phyloP scores from a whole-genome alignment of 306 rosid species.

The Cercis canadensis region DNA sequence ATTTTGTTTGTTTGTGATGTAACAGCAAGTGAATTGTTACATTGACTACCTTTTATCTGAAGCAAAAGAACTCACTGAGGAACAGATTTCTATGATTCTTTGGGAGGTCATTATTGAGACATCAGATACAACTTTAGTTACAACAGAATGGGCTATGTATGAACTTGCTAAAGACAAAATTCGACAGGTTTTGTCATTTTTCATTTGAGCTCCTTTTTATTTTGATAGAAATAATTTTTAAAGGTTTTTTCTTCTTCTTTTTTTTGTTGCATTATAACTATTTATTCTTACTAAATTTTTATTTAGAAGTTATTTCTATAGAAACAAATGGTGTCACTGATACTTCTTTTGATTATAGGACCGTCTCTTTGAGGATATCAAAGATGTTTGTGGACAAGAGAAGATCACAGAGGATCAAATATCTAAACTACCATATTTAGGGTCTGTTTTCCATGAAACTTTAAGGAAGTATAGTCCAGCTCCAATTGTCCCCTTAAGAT shows the following conservation, averaged over 20 bases:
- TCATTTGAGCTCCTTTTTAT: not conserved
- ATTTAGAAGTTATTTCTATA: no score
- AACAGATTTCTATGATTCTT: constrained; percentile 65
- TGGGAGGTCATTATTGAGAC: constrained; percentile 91
- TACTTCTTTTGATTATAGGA: constrained; percentile 50
- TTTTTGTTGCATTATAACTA: no score
- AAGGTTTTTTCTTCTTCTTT: not conserved
- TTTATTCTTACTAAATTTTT: not conserved
- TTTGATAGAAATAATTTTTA: not conserved
- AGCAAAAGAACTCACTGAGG: constrained; percentile 62
- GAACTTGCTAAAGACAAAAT: constrained; percentile 74
- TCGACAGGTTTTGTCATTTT: constrained; percentile 62
- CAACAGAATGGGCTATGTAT: constrained; percentile 91
- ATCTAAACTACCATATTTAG: constrained; percentile 67
- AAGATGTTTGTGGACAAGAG: constrained; percentile 57
- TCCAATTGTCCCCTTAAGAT: constrained; percentile 75
- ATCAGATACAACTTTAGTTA: constrained; percentile 80
- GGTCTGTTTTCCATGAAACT: constrained; percentile 90
- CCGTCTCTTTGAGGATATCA: constrained; percentile 58
- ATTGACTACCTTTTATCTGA: constrained; percentile 69
- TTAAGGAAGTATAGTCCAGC: constrained; percentile 79
- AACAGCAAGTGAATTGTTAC: constrained; percentile 69
- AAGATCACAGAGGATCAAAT: constrained; percentile 67
- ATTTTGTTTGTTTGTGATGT: constrained; percentile 32
- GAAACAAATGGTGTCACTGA: not conserved